Evolutionary conservation across 306 rosid species (phyloP).

Genomic region (Nissolia schottii): DNA sequence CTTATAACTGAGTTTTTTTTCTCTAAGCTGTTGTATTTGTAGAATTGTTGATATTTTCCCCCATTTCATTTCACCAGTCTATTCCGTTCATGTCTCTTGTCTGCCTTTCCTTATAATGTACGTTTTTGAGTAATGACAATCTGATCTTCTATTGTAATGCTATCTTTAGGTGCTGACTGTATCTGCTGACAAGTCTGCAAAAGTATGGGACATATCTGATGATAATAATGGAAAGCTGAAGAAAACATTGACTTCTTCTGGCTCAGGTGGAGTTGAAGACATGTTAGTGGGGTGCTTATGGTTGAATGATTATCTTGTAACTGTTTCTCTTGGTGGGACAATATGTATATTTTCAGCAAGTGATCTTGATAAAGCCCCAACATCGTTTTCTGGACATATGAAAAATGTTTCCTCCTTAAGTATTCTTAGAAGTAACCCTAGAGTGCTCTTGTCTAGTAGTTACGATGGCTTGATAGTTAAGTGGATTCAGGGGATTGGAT

Average conservation of each 20-base stretch:
- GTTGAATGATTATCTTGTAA: constrained; percentile 76
- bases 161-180: constrained; percentile 73
- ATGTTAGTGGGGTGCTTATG: constrained; percentile 92
- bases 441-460: constrained; percentile 76
- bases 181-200: constrained; percentile 95
- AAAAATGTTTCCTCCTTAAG: constrained; percentile 82
- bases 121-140: neutral
- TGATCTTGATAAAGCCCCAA: constrained; percentile 78
- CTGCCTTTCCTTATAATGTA: neutral
- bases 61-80: neutral
- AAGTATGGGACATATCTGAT: constrained; percentile 79
- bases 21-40: neutral
- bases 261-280: constrained; percentile 91
- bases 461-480: constrained; percentile 86
- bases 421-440: constrained; percentile 64
- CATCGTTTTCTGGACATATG: constrained; percentile 77
- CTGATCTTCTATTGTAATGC: constrained; percentile 27
- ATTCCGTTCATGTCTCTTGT: neutral
- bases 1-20: neutral
- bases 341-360: constrained; percentile 67
- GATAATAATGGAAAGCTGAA: constrained; percentile 73
- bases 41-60: neutral
- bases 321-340: constrained; percentile 90
- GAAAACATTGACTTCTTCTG: constrained; percentile 65
- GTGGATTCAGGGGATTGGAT: constrained; percentile 91